Percentiles rank a stretch among this genome's conserved stretches.
These are phyloP conservation scores for Dicorynia guianensis DNA, from an alignment of 306 rosid species.

Conservation along the genomic window DNA sequence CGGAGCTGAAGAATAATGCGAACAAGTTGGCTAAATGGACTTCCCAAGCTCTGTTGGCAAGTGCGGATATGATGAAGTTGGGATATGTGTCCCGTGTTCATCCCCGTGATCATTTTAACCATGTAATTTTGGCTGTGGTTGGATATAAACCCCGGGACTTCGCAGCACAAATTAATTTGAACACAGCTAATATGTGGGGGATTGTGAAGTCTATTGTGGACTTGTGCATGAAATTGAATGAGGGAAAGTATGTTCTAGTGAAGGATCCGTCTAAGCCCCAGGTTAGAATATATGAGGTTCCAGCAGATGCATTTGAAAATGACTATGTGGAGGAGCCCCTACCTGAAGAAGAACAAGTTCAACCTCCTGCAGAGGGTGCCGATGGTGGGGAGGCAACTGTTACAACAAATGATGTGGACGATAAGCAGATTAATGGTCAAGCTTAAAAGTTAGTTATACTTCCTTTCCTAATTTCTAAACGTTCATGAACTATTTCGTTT, in stretches of 20 bases:
- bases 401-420: conserved; percentile 61
- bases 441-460: conserved; percentile 52
- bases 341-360: conserved; percentile 93
- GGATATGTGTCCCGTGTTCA: conserved; percentile 94
- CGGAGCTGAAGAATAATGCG: conserved; percentile 95
- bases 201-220: conserved; percentile 97
- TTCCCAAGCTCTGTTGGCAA: conserved; percentile 81
- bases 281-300: conserved; percentile 95
- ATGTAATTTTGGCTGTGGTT: conserved; percentile 84
- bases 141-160: conserved; percentile 94
- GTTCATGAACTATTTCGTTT: conserved; percentile 23
- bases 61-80: conserved; percentile 94
- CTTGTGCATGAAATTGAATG: conserved; percentile 92
- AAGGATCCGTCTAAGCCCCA: conserved; percentile 96
- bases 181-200: conserved; percentile 90
- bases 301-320: conserved; percentile 85
- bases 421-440: conserved; percentile 53
- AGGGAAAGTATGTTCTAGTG: conserved; percentile 90
- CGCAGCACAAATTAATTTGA: conserved; percentile 80
- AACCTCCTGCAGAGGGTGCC: conserved; percentile 75
- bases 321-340: conserved; percentile 97
- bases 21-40: conserved; percentile 97
- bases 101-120: conserved; percentile 94
- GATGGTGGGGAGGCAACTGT: conserved; percentile 59
- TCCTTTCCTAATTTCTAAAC: not conserved